Percentiles rank a stretch among this genome's conserved stretches.
These are phyloP conservation scores for Brassica carinata DNA, from an alignment of 345 rosid species.

Conservation along the genomic window DNA sequence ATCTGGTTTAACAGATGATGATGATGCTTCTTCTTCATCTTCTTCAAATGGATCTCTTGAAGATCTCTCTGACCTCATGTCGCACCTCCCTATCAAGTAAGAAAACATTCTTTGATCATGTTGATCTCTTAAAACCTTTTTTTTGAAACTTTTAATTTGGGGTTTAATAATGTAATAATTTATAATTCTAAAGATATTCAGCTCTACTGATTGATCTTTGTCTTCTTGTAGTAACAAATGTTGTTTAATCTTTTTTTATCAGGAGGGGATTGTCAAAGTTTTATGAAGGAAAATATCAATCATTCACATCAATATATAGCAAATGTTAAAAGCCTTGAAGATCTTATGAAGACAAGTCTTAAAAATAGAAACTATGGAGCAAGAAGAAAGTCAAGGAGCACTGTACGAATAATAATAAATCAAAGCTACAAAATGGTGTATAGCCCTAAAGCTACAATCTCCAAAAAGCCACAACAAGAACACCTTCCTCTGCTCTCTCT, in stretches of 20 bases:
- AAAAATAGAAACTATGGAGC: conserved; percentile 25
- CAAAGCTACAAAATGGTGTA: conserved; percentile 38
- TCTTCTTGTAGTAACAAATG: conserved; percentile 15
- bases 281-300: conserved; percentile 77
- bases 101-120: conserved; percentile 21
- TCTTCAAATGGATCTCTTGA: conserved; percentile 56
- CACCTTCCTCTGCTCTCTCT: conserved; percentile 44
- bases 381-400: conserved; percentile 47
- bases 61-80: conserved; percentile 71
- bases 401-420: conserved; percentile 45
- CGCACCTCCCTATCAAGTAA: conserved; percentile 74
- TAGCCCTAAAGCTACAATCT: conserved; percentile 58
- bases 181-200: conserved; percentile 2
- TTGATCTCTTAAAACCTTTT: neutral
- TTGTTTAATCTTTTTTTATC: conserved; percentile 4
- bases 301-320: conserved; percentile 67
- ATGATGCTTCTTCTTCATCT: conserved; percentile 48
- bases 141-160: neutral
- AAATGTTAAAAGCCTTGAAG: conserved; percentile 60
- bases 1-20: conserved; percentile 58
- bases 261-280: conserved; percentile 80
- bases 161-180: neutral
- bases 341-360: conserved; percentile 55
- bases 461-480: conserved; percentile 49
- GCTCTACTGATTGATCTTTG: neutral